Conservation (phyloP, 2,329 filamentous ascomycete species). For the Botryosphaeria dothidea region DNA sequence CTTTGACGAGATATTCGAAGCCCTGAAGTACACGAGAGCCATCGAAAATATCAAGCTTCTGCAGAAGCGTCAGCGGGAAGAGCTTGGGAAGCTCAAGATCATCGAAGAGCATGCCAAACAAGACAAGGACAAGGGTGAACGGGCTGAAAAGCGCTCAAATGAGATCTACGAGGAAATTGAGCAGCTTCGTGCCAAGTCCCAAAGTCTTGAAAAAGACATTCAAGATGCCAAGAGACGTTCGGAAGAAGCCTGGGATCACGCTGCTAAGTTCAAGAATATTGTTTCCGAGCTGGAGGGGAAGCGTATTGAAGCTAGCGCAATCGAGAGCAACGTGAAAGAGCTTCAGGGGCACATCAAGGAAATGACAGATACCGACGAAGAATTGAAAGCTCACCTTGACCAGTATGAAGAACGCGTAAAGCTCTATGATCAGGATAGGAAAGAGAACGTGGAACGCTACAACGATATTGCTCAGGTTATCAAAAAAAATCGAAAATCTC, state of each 20-base stretch:
- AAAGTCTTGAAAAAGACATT: conserved; percentile 34
- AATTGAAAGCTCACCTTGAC: conserved; percentile 69
- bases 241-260: conserved; percentile 69
- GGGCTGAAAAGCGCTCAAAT: conserved; percentile 53
- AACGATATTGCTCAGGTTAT: conserved; percentile 59
- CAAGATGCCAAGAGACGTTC: conserved; percentile 49
- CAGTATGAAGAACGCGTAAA: conserved; percentile 76
- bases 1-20: conserved; percentile 98
- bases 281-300: conserved; percentile 76
- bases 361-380: conserved; percentile 74
- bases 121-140: conserved; percentile 82
- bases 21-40: conserved; percentile 93
- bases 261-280: conserved; percentile 72
- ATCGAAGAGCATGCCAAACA: conserved; percentile 76
- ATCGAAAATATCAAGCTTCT: conserved; percentile 92
- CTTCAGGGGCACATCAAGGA: conserved; percentile 73
- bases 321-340: conserved; percentile 69
- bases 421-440: conserved; percentile 64
- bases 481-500: conserved; percentile 44
- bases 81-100: conserved; percentile 71
- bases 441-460: conserved; percentile 65
- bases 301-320: conserved; percentile 69
- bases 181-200: conserved; percentile 33
- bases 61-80: conserved; percentile 77
- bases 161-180: conserved; percentile 69